Evolutionary conservation across 139 green algal species (phyloP), one percentile per base, ranked within the genome.

Genomic region (Astrephomene gubernaculifera): DNA sequence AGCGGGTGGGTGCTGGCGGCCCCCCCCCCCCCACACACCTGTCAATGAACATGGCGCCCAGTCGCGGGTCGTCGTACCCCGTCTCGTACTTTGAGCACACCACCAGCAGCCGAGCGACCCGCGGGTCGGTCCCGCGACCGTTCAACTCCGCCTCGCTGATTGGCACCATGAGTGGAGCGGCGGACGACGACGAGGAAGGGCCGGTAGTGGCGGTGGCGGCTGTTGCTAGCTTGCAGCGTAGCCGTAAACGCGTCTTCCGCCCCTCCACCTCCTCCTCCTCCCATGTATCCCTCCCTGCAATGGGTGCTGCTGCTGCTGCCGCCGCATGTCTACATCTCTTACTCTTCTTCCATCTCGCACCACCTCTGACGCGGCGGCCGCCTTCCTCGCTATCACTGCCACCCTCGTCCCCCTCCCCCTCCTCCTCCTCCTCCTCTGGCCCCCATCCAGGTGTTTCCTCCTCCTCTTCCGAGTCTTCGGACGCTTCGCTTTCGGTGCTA

Each of bases 1-100:
- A n/a, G n/a, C n/a, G n/a, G n/a, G n/a, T n/a, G n/a, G n/a, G n/a
- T n/a, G n/a, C n/a, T n/a, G n/a, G n/a, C n/a, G n/a, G n/a, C n/a
- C n/a, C n/a, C n/a, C 12, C 6, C 9, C 33, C 64, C 33, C 6
- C 1, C 24, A 52, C 74, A 4, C 54, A 83, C 76, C 89, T 87
- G 83, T 92, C 89, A 0, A 92, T 61, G 70, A 90, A 92, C 83
- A 92, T 74, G 24, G 68, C 72, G 4, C 74, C 89, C 31, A 92
- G 79, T 2, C 89, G 36, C 24, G 86, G 89, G 65, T 92, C 89
- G 49, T 92, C 86, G 72, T 90, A 92, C 2, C 89, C 89, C 3
- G 89, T 92, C 73, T 92, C 89, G 79, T 87, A 92, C 57, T 92
- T 92, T 38, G 39, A 49, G 73, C 89, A 89, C n/a, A 89, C 83